phyloP scores from a whole-genome alignment of 768 basidiomycete genomes.

The Tricholomella constricta region DNA sequence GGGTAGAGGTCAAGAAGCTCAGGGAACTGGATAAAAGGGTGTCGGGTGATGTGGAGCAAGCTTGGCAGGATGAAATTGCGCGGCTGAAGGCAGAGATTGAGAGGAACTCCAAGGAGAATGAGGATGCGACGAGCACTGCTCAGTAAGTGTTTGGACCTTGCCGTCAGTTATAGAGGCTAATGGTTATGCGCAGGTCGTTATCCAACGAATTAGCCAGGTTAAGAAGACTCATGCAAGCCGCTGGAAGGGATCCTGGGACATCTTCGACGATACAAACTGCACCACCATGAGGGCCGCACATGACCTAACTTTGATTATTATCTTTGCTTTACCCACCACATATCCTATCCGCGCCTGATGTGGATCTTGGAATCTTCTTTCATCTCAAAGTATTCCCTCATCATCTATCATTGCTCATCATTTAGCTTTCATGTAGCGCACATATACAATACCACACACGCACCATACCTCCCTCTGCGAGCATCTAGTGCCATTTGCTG shows the following conservation, averaged over 20 bases:
- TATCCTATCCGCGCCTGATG: not conserved
- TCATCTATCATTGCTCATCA: conserved; percentile 13
- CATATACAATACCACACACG: conserved; percentile 15
- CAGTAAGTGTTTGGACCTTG: conserved; percentile 44
- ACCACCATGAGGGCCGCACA: conserved; percentile 8
- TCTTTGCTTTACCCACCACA: not conserved
- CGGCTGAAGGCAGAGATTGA: conserved; percentile 55
- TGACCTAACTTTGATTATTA: not conserved
- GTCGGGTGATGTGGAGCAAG: conserved; percentile 59
- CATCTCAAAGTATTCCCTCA: not conserved
- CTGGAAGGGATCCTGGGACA: conserved; percentile 32
- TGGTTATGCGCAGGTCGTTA: conserved; percentile 44
- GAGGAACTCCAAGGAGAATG: conserved; percentile 54
- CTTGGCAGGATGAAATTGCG: conserved; percentile 59
- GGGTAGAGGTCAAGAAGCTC: conserved; percentile 50
- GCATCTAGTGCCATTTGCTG: not conserved
- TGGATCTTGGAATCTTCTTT: not conserved
- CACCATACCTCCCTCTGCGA: conserved; percentile 1
- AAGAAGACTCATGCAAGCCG: conserved; percentile 70
- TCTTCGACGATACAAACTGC: conserved; percentile 13
- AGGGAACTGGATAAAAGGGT: conserved; percentile 50
- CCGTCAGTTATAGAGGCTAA: conserved; percentile 6
- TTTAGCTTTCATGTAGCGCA: conserved; percentile 20
- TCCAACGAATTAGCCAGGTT: conserved; percentile 67
- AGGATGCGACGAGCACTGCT: conserved; percentile 61